A percentile compares a stretch with the other conserved stretches of the same genome.
phyloP scores from a whole-genome alignment of 2,329 filamentous ascomycete genomes.

The Colletotrichum kahawae region DNA sequence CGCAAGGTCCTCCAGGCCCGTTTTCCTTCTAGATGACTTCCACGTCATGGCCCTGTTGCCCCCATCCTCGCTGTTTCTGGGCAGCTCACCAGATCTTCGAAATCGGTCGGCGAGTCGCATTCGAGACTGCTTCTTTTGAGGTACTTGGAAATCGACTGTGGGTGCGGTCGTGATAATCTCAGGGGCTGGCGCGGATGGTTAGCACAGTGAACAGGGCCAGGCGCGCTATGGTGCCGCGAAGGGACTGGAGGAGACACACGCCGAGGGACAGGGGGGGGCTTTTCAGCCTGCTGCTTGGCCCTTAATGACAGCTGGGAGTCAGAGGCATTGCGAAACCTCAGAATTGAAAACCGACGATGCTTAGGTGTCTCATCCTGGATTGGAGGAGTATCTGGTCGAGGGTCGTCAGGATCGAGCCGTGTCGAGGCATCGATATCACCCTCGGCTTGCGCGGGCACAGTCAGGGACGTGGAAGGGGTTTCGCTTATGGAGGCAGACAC shows the following conservation, averaged over 20 bases:
- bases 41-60: slow-evolving; percentile 24
- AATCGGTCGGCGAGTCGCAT: slow-evolving; percentile 59
- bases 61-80: slow-evolving; percentile 33
- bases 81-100: slow-evolving; percentile 56
- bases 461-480: background rate
- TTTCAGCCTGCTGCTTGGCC: slow-evolving; percentile 71
- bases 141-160: slow-evolving; percentile 65
- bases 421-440: background rate
- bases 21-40: slow-evolving; percentile 45
- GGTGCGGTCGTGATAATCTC: slow-evolving; percentile 93
- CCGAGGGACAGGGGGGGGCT: slow-evolving; percentile 62
- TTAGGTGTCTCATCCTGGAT: slow-evolving; percentile 60
- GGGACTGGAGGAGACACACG: slow-evolving; percentile 46
- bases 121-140: slow-evolving; percentile 61
- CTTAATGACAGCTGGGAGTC: slow-evolving; percentile 84
- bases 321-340: slow-evolving; percentile 90
- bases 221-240: background rate
- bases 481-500: slow-evolving; percentile 1
- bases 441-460: slow-evolving; percentile 5
- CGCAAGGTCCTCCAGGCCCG: slow-evolving; percentile 23
- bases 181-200: slow-evolving; percentile 50
- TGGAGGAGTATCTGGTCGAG: slow-evolving; percentile 52
- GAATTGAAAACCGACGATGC: slow-evolving; percentile 69
- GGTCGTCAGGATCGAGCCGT: slow-evolving; percentile 16
- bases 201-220: background rate